phyloP scores from a whole-genome alignment of 208 protist genomes.

The Acanthamoeba sp. region DNA sequence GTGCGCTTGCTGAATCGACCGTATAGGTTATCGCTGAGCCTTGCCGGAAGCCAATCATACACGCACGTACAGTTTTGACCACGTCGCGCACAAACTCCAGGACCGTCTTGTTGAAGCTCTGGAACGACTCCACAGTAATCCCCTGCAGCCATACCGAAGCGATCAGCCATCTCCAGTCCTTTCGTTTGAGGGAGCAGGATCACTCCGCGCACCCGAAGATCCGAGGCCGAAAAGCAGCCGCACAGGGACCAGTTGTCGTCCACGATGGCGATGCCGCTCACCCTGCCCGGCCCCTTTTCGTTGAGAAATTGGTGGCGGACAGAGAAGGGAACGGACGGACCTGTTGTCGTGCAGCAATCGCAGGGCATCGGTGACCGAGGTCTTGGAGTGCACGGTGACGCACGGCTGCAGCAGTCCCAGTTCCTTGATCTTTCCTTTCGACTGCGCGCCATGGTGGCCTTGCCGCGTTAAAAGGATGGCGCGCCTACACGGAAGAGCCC shows the following conservation, averaged over 20 bases:
- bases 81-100: neutral
- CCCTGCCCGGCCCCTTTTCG: neutral
- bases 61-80: neutral
- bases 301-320: neutral
- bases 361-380: neutral
- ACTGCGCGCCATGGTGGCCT: neutral
- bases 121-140: constrained; percentile 8
- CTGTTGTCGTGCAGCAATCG: constrained; percentile 6
- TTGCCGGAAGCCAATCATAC: neutral
- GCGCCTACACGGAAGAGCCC: neutral
- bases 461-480: neutral
- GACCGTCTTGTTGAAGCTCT: neutral
- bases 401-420: neutral
- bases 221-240: neutral
- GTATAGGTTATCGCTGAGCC: neutral
- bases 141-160: neutral
- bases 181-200: too few species aligned
- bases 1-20: neutral
- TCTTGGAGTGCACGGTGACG: constrained; percentile 2
- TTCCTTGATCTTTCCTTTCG: neutral
- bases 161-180: too few species aligned
- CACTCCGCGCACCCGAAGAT: neutral
- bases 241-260: constrained; percentile 32
- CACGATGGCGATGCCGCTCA: constrained; percentile 6
- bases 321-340: neutral